Evolutionary conservation across 345 rosid species (phyloP).

Genomic region (Mercurialis annua): DNA sequence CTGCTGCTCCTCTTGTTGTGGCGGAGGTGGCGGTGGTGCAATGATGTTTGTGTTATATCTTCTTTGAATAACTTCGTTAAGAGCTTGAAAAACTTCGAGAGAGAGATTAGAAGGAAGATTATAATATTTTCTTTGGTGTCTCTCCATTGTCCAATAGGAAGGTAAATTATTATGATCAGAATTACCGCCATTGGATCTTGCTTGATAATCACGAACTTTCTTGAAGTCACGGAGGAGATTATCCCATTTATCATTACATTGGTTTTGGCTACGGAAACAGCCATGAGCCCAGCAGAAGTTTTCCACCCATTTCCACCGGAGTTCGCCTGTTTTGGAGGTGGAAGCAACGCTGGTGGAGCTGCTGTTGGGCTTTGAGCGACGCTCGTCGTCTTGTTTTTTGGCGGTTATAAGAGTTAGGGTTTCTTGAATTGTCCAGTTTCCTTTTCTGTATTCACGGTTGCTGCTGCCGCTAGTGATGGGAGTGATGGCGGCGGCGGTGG

Average conservation of each 20-base stretch:
- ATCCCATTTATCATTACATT: slow-evolving; percentile 48
- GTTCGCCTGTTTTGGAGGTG: slow-evolving; percentile 18
- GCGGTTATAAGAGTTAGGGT: slow-evolving; percentile 34
- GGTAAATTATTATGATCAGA: slow-evolving; percentile 7
- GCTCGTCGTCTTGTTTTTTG: slow-evolving; percentile 37
- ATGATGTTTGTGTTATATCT: slow-evolving; percentile 12
- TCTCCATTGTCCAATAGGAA: slow-evolving; percentile 35
- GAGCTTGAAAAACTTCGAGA: slow-evolving; percentile 30
- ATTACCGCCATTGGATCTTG: slow-evolving; percentile 5
- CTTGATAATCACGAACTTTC: slow-evolving; percentile 28
- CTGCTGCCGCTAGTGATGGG: not conserved
- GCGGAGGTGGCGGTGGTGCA: not conserved
- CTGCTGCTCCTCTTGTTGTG: not conserved
- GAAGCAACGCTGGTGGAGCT: slow-evolving; percentile 18
- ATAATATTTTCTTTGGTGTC: slow-evolving; percentile 28
- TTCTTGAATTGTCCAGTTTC: slow-evolving; percentile 39
- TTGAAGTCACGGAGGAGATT: slow-evolving; percentile 43
- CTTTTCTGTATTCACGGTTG: slow-evolving; percentile 35
- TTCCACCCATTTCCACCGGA: slow-evolving; percentile 42
- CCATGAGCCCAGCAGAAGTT: slow-evolving; percentile 40
- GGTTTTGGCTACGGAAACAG: slow-evolving; percentile 40
- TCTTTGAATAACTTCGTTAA: slow-evolving; percentile 31
- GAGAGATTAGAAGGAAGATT: slow-evolving; percentile 40
- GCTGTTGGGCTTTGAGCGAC: slow-evolving; percentile 27
- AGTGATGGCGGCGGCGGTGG: not conserved